These are phyloP conservation scores for Allomyces arbusculus DNA, from an alignment of 192 early-diverging fungal genomes.

Conservation along the genomic window DNA sequence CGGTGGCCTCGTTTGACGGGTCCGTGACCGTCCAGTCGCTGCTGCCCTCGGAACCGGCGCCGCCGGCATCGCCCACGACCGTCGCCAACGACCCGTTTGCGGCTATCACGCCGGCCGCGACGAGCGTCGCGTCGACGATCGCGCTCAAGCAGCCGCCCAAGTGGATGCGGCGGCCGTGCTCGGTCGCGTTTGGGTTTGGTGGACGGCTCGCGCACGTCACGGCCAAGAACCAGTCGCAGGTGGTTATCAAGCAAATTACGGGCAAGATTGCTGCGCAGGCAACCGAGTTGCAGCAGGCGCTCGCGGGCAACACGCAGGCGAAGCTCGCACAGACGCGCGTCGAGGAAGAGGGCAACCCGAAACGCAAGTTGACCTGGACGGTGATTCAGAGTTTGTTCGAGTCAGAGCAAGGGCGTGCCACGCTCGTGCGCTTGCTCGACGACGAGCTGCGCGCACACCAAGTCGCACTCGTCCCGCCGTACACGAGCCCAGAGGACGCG, in stretches of 20 bases:
- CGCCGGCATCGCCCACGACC: conserved; percentile 31
- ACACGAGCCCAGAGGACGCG: not conserved
- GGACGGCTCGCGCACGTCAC: conserved; percentile 50
- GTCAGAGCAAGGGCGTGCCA: conserved; percentile 41
- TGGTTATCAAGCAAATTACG: conserved; percentile 41
- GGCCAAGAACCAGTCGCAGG: conserved; percentile 22
- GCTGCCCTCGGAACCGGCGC: conserved; percentile 23
- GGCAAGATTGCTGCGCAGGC: conserved; percentile 51
- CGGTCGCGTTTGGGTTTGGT: conserved; percentile 74
- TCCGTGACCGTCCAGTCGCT: conserved; percentile 68
- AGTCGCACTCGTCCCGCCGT: conserved; percentile 41
- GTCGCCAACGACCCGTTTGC: conserved; percentile 57
- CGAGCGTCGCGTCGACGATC: conserved; percentile 20
- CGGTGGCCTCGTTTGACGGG: conserved; percentile 84
- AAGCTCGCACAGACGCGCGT: conserved; percentile 22
- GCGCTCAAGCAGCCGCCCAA: conserved; percentile 70
- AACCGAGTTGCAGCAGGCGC: conserved; percentile 46
- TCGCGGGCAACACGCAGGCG: conserved; percentile 27
- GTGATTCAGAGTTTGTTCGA: conserved; percentile 14
- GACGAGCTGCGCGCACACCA: conserved; percentile 56
- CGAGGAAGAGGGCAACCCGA: conserved; percentile 16
- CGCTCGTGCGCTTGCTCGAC: conserved; percentile 66
- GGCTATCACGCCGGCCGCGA: conserved; percentile 12
- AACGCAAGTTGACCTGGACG: conserved; percentile 8
- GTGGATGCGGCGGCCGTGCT: conserved; percentile 78